Conservation (phyloP, 345 rosid species). For the Ceriops decandra region DNA sequence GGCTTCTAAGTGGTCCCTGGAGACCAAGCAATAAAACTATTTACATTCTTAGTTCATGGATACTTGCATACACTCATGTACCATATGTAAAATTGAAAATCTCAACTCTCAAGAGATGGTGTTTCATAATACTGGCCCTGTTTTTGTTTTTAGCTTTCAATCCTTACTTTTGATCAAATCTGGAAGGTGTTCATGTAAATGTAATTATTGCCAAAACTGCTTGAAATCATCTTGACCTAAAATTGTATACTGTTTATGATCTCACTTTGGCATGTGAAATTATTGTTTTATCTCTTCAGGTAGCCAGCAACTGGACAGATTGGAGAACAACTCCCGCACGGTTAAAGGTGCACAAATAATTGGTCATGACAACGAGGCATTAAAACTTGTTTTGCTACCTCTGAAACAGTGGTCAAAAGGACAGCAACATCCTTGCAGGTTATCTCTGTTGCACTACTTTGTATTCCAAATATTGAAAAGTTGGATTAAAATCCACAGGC, state of each 20-base stretch:
- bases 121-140: neutral
- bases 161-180: neutral
- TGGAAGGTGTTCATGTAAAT: neutral
- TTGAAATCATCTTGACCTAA: neutral
- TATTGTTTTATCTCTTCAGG: conserved; percentile 40
- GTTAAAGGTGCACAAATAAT: conserved; percentile 82
- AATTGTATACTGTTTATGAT: neutral
- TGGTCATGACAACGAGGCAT: conserved; percentile 70
- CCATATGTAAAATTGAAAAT: neutral
- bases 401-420: conserved; percentile 71
- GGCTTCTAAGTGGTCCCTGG: too few relatives aligned
- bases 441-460: conserved; percentile 9
- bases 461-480: too few relatives aligned
- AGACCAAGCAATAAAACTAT: too few relatives aligned
- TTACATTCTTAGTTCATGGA: neutral
- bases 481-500: too few relatives aligned
- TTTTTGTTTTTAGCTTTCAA: neutral
- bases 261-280: neutral
- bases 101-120: neutral
- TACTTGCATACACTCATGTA: neutral
- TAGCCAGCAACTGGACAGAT: conserved; percentile 53
- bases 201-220: neutral
- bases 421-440: conserved; percentile 55
- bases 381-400: conserved; percentile 56
- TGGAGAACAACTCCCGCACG: conserved; percentile 77